Percentiles rank a stretch among this genome's conserved stretches.
Evolutionary conservation across 495 filamentous ascomycete species (phyloP).

Genomic region (Neurospora sp.): DNA sequence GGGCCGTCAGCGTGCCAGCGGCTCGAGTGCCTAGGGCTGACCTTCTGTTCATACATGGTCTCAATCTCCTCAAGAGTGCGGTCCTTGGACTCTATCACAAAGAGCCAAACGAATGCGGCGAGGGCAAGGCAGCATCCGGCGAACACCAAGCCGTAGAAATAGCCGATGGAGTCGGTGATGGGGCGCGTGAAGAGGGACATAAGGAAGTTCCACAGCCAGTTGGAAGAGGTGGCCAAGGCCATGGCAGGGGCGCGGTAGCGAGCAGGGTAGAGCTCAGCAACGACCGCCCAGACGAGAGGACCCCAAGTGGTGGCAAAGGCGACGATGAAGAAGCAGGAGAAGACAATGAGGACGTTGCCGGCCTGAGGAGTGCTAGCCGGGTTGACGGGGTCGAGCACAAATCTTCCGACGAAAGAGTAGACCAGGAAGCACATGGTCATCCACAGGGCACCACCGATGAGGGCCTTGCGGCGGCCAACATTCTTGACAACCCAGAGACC

Average conservation of each 20-base stretch:
- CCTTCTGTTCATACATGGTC: conserved; percentile 69
- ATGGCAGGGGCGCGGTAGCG: conserved; percentile 67
- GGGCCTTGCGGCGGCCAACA: conserved; percentile 54
- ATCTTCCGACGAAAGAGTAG: conserved; percentile 61
- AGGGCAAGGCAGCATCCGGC: conserved; percentile 58
- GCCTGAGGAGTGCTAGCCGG: conserved; percentile 44
- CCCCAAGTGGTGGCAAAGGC: conserved; percentile 67
- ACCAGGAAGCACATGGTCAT: conserved; percentile 66
- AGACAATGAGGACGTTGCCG: conserved; percentile 65
- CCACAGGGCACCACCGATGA: conserved; percentile 58
- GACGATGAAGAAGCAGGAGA: conserved; percentile 66
- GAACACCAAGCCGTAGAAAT: conserved; percentile 78
- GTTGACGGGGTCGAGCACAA: conserved; percentile 41
- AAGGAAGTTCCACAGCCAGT: conserved; percentile 83
- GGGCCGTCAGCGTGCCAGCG: conserved; percentile 28
- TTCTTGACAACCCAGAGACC: conserved; percentile 65
- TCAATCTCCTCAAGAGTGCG: conserved; percentile 54
- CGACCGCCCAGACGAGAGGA: conserved; percentile 72
- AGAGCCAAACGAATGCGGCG: conserved; percentile 74
- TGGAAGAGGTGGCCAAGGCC: conserved; percentile 66
- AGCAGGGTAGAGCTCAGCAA: conserved; percentile 73
- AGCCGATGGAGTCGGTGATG: conserved; percentile 66
- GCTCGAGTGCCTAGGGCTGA: conserved; percentile 57
- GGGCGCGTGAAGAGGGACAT: conserved; percentile 34
- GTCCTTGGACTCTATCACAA: conserved; percentile 48